These are phyloP conservation scores for Diaporthe vexans DNA, from an alignment of 2,329 filamentous ascomycete genomes.

Conservation along the genomic window DNA sequence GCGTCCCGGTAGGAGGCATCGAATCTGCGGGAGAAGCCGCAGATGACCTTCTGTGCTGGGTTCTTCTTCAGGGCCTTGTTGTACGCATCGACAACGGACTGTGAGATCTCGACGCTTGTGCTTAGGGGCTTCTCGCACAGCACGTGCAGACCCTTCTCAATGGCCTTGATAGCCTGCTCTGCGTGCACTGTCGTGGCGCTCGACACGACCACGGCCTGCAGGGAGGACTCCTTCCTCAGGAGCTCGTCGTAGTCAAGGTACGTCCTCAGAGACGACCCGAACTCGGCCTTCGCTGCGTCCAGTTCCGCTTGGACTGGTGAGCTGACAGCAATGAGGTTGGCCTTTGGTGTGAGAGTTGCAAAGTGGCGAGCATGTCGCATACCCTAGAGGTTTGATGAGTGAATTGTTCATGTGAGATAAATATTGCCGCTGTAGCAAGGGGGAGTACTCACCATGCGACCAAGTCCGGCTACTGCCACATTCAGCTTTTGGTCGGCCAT, in stretches of 20 bases:
- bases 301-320: conserved; percentile 45
- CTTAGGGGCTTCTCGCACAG: conserved; percentile 72
- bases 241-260: conserved; percentile 63
- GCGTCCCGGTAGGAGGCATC: conserved; percentile 76
- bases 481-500: conserved; percentile 48
- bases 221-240: conserved; percentile 53
- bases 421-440: not conserved
- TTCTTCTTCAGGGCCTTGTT: conserved; percentile 64
- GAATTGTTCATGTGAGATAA: not conserved
- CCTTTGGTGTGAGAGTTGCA: conserved; percentile 34
- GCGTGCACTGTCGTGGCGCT: conserved; percentile 68
- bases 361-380: conserved; percentile 65
- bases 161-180: conserved; percentile 69
- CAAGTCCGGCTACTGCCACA: conserved; percentile 63
- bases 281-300: conserved; percentile 58
- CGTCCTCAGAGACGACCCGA: conserved; percentile 59
- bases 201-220: conserved; percentile 59
- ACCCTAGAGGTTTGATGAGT: conserved; percentile 48
- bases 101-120: conserved; percentile 66
- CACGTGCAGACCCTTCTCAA: conserved; percentile 67
- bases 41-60: conserved; percentile 75
- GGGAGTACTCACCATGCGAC: conserved; percentile 55
- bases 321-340: conserved; percentile 20
- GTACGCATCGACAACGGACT: conserved; percentile 69
- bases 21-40: conserved; percentile 76